Evolutionary conservation across 2,329 filamentous ascomycete species (phyloP).

Genomic region (Fusarium subtropicale): DNA sequence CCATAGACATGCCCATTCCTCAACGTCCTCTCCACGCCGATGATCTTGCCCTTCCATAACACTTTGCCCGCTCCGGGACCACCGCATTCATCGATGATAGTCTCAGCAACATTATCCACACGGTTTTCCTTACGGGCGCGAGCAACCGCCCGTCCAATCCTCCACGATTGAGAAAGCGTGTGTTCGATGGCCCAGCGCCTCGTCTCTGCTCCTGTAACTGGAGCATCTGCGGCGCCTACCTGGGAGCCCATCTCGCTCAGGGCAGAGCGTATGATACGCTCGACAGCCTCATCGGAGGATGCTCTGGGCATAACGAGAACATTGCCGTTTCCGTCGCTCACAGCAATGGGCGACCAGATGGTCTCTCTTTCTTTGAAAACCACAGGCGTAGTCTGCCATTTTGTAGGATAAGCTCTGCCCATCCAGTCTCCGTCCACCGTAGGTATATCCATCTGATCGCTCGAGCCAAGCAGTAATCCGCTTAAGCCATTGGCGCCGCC

Average conservation of each 20-base stretch:
- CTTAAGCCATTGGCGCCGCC: conserved; percentile 74
- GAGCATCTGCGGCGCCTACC: conserved; percentile 61
- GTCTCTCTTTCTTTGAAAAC: conserved; percentile 61
- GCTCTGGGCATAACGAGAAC: conserved; percentile 62
- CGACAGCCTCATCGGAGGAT: conserved; percentile 59
- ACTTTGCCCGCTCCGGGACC: conserved; percentile 65
- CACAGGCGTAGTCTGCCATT: conserved; percentile 67
- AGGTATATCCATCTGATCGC: conserved; percentile 62
- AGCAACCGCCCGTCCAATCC: conserved; percentile 70
- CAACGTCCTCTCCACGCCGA: conserved; percentile 67
- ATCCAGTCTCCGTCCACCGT: conserved; percentile 68
- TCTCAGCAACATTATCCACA: conserved; percentile 66
- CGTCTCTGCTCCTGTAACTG: conserved; percentile 62
- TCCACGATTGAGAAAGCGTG: conserved; percentile 66
- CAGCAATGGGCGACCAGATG: conserved; percentile 59
- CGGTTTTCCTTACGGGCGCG: conserved; percentile 61
- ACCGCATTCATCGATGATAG: conserved; percentile 69
- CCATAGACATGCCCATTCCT: conserved; percentile 70
- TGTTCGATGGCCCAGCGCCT: conserved; percentile 64
- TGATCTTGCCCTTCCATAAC: conserved; percentile 73
- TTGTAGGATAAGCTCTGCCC: conserved; percentile 66
- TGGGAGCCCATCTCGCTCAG: conserved; percentile 67
- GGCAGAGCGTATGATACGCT: conserved; percentile 63
- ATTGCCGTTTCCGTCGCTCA: conserved; percentile 65
- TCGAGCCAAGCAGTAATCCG: conserved; percentile 66